A percentile compares a stretch with the other conserved stretches of the same genome.
phyloP scores from a whole-genome alignment of 257 asterid species.

The Hygrophila difformis region DNA sequence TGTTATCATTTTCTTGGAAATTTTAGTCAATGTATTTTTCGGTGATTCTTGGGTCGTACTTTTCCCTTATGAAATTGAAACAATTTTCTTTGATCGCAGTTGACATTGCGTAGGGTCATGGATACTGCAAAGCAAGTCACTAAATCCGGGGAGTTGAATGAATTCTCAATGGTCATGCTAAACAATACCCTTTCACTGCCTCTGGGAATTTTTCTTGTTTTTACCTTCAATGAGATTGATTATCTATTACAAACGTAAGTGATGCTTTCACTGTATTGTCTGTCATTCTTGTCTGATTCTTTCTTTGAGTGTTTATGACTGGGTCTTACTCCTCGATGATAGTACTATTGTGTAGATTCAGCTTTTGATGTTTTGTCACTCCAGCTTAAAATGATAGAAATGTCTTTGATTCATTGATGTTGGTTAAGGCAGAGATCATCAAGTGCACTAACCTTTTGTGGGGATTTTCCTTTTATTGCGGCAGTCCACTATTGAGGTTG shows the following conservation, averaged over 20 bases:
- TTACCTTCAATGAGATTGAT: slow-evolving; percentile 66
- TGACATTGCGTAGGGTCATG: slow-evolving; percentile 85
- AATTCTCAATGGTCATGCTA: slow-evolving; percentile 90
- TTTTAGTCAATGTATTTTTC: neutral
- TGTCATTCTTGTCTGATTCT: neutral
- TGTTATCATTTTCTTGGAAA: slow-evolving; percentile 1
- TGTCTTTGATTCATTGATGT: no score
- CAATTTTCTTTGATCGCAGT: slow-evolving; percentile 29
- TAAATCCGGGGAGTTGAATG: slow-evolving; percentile 76
- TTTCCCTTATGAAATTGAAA: neutral
- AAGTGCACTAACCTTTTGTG: neutral
- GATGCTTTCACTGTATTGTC: slow-evolving; percentile 8
- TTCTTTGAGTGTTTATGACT: no score
- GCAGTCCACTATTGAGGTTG: slow-evolving; percentile 67
- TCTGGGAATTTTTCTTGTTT: slow-evolving; percentile 55
- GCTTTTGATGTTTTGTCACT: no score
- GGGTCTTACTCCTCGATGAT: no score
- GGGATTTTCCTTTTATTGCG: slow-evolving; percentile 15
- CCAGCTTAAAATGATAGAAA: no score
- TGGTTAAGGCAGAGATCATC: no score
- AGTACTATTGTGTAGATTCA: no score
- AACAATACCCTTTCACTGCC: slow-evolving; percentile 87
- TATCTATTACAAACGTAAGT: slow-evolving; percentile 83
- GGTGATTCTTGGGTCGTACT: neutral
- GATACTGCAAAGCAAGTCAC: slow-evolving; percentile 92